phyloP scores from a whole-genome alignment of 83 land plant genomes.

The Larix sibirica region DNA sequence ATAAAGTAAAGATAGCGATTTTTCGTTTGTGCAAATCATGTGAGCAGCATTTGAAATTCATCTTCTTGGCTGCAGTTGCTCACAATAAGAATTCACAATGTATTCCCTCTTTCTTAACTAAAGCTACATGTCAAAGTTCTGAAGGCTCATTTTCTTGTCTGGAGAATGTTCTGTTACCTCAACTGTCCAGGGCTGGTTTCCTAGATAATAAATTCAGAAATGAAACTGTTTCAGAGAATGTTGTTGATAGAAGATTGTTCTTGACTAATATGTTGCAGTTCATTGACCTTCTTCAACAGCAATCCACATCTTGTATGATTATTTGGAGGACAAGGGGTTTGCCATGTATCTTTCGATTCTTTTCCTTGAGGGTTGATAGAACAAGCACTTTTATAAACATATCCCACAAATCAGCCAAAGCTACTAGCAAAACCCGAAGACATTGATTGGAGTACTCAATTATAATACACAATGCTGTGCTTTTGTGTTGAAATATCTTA shows the following conservation, averaged over 20 bases:
- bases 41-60: too few relatives aligned
- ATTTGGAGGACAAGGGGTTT: neutral
- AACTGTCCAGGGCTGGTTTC: neutral
- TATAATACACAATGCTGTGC: neutral
- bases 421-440: neutral
- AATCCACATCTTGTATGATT: neutral
- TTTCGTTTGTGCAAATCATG: too few relatives aligned
- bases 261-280: neutral
- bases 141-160: neutral
- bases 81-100: too few relatives aligned
- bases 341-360: neutral
- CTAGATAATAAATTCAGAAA: neutral
- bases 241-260: neutral
- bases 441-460: neutral
- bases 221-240: neutral
- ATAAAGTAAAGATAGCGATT: too few relatives aligned
- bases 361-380: neutral
- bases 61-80: neutral
- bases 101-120: too few relatives aligned
- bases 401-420: neutral
- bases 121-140: too few relatives aligned
- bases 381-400: neutral
- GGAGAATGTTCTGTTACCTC: neutral
- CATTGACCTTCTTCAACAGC: neutral
- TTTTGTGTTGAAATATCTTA: neutral